Evolutionary conservation across 345 rosid species (phyloP).

Genomic region (Eucalyptus brandiana): DNA sequence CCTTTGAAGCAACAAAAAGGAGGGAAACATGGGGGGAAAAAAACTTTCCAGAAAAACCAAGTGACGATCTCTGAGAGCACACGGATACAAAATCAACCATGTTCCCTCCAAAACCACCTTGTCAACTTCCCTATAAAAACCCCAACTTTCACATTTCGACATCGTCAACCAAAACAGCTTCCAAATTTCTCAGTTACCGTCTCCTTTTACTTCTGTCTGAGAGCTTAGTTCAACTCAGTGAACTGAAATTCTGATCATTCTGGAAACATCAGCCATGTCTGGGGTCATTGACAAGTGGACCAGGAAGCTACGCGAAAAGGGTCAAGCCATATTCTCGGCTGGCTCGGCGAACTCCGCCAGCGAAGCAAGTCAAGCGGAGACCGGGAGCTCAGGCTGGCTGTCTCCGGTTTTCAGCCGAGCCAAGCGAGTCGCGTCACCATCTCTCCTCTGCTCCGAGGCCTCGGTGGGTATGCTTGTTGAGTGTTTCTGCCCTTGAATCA

Average conservation of each 20-base stretch:
- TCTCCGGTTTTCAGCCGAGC: neutral
- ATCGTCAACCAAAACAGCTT: neutral
- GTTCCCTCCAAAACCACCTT: neutral
- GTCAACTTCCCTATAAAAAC: neutral
- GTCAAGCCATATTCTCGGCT: constrained; percentile 4
- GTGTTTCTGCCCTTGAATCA: neutral
- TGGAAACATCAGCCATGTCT: constrained; percentile 9
- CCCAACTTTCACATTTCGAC: neutral
- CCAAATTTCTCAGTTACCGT: neutral
- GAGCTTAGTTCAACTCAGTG: neutral
- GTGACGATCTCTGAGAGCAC: neutral
- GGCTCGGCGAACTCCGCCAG: neutral
- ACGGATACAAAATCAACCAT: neutral
- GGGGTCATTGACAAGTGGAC: constrained; percentile 35
- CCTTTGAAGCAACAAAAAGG: too few species aligned
- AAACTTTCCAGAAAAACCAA: neutral
- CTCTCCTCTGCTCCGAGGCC: neutral
- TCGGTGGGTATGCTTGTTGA: neutral
- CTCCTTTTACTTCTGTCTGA: neutral
- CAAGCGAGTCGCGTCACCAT: neutral
- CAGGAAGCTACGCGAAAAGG: constrained; percentile 22
- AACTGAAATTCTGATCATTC: neutral
- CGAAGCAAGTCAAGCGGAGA: neutral
- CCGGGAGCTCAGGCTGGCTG: neutral
- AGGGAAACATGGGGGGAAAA: neutral